Evolutionary conservation across 1,284 basidiomycete genomes (phyloP).

Genomic region (Marasmius sp.): DNA sequence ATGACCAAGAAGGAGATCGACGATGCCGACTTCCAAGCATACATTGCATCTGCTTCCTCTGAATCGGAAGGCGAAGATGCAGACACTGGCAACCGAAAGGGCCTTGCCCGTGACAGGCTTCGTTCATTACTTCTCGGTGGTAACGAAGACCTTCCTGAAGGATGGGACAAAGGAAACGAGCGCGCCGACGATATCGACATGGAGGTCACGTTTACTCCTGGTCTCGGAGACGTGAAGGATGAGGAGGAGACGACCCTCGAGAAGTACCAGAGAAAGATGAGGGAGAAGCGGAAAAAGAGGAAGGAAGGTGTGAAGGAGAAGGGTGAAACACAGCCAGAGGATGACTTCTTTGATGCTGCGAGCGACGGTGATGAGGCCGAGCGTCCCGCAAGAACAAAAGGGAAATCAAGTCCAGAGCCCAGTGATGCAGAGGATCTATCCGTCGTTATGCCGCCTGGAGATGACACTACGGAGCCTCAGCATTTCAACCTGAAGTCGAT

Average conservation of each 20-base stretch:
- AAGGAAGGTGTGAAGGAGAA: constrained; percentile 65
- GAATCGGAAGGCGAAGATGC: constrained; percentile 55
- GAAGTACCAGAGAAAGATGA: constrained; percentile 83
- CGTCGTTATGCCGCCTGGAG: constrained; percentile 61
- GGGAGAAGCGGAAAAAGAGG: constrained; percentile 79
- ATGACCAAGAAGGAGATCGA: constrained; percentile 86
- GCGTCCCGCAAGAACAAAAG: constrained; percentile 17
- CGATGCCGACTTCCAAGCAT: constrained; percentile 84
- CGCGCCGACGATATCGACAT: constrained; percentile 64
- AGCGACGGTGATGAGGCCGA: constrained; percentile 39
- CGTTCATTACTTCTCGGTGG: constrained; percentile 73
- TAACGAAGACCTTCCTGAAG: constrained; percentile 69
- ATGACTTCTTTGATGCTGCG: constrained; percentile 76
- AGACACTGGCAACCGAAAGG: constrained; percentile 36
- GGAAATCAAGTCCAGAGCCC: constrained; percentile 22
- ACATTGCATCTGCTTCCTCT: constrained; percentile 74
- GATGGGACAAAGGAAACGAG: constrained; percentile 61
- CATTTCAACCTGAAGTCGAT: constrained; percentile 95
- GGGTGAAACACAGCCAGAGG: constrained; percentile 31
- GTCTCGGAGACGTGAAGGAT: constrained; percentile 57
- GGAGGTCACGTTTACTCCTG: constrained; percentile 93
- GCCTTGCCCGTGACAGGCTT: constrained; percentile 59
- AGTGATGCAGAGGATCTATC: constrained; percentile 56
- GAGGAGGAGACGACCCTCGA: constrained; percentile 82
- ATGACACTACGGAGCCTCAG: constrained; percentile 50